phyloP scores from a whole-genome alignment of 2,329 filamentous ascomycete genomes.

The Cladosporium sp. region DNA sequence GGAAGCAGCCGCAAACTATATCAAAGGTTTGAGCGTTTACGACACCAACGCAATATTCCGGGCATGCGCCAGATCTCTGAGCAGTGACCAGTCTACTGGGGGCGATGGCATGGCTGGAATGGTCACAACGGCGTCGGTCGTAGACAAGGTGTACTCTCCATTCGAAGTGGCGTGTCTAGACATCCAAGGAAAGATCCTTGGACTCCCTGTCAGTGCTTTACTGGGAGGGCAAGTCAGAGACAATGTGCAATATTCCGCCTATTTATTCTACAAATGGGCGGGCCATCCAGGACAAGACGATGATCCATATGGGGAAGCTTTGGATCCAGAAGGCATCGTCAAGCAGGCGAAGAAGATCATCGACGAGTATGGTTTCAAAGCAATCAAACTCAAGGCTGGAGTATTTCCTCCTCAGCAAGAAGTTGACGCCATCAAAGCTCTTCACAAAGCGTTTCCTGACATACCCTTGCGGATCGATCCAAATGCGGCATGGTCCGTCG shows the following conservation, averaged over 20 bases:
- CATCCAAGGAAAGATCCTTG: neutral
- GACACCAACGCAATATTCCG: neutral
- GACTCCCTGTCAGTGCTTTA: constrained; percentile 4
- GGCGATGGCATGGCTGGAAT: constrained; percentile 13
- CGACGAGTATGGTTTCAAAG: constrained; percentile 14
- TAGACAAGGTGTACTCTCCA: constrained; percentile 10
- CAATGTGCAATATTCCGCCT: constrained; percentile 16
- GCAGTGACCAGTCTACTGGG: neutral
- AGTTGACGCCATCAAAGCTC: constrained; percentile 14
- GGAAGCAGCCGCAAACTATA: neutral
- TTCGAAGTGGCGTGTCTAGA: constrained; percentile 11
- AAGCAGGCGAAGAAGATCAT: constrained; percentile 15
- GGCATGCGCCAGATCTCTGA: neutral
- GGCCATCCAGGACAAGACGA: constrained; percentile 5
- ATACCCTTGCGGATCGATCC: constrained; percentile 11
- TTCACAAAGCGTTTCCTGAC: constrained; percentile 8
- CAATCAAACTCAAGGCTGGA: constrained; percentile 17
- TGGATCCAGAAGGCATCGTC: constrained; percentile 14
- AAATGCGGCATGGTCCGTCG: constrained; percentile 16
- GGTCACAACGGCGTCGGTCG: constrained; percentile 12
- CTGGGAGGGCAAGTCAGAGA: constrained; percentile 10
- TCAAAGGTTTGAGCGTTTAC: neutral
- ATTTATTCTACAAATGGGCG: constrained; percentile 17
- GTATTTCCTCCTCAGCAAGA: constrained; percentile 13
- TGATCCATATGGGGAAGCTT: constrained; percentile 8